A percentile compares a stretch with the other conserved stretches of the same genome.
These are phyloP conservation scores for Trichopus zeylanicus DNA, from an alignment of 116 monocot species.

Conservation along the genomic window DNA sequence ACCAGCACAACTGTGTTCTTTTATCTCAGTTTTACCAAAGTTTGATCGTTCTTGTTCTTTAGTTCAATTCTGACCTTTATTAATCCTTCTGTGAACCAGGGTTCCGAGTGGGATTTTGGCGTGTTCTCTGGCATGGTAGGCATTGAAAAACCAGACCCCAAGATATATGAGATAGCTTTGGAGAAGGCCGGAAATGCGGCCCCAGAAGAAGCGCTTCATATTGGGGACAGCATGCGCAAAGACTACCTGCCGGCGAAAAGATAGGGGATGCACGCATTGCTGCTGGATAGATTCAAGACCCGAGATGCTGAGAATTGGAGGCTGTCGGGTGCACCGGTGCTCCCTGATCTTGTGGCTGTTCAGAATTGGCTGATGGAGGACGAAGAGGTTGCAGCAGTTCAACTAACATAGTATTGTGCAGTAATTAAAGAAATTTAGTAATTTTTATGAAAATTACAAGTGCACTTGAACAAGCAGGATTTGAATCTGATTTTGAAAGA, in stretches of 20 bases:
- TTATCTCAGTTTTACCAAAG: no score
- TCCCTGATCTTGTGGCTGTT: constrained; percentile 69
- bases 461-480: no score
- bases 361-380: constrained; percentile 45
- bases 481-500: no score
- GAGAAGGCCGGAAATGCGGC: constrained; percentile 75
- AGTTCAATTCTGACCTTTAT: no score
- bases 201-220: constrained; percentile 68
- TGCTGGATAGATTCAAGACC: constrained; percentile 87
- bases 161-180: constrained; percentile 76
- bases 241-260: constrained; percentile 79
- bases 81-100: constrained; percentile 44
- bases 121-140: constrained; percentile 91
- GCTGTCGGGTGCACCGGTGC: constrained; percentile 58
- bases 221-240: constrained; percentile 93
- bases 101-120: constrained; percentile 98
- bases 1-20: no score
- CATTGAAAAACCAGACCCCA: constrained; percentile 77
- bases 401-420: no score
- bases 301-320: constrained; percentile 82
- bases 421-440: background rate
- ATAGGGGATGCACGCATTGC: constrained; percentile 78
- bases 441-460: no score
- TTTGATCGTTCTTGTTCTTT: no score
- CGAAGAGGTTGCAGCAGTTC: constrained; percentile 18